Base-by-base conservation (phyloP, 139 green algal species). In the Deuterostichococcus epilithicus region DNA sequence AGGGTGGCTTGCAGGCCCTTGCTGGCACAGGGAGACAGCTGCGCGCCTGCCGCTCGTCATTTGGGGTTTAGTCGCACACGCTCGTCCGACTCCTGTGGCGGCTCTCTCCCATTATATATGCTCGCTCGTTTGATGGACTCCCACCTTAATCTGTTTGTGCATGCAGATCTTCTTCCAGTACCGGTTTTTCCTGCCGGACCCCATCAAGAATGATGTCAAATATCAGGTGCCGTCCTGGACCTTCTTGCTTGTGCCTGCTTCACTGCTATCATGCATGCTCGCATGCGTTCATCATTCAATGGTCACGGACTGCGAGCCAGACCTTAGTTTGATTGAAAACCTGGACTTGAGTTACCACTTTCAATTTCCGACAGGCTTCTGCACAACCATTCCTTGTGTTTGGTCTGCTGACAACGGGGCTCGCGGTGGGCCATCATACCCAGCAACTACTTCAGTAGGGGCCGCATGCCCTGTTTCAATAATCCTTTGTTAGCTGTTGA, bases 341-440 rank as follows among this genome's bases (percentile, higher is more conserved):
- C n/a, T n/a, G n/a, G n/a, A n/a, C n/a, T n/a, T n/a, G n/a, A n/a
- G n/a, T n/a, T n/a, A n/a, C n/a, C n/a, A n/a, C n/a, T n/a, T n/a
- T n/a, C n/a, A n/a, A n/a, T n/a, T n/a, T n/a, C n/a, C n/a, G n/a
- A n/a, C n/a, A n/a, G 72, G 86, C 86, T 34, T 36, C 59, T 69
- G 91, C 92, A 44, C 94, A 98, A 84, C 96, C 96, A 23, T 99
- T 99, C 90, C 87, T 99, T 1, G 95, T 99, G 15, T 97, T 99
- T 82, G 95, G 95, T 38, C 86, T 99, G 28, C 87, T 99, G 65
- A 97, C 91, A 25, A 97, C 95, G 30, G 95, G 90, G 5, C 86
- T 99, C 73, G 92, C 92, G 3, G 91, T 98, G 33, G 95, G 95
- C 6, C 84, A 94, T n/a, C n/a, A n/a, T n/a, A n/a, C n/a, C n/a